phyloP scores from a whole-genome alignment of 208 protist genomes.

The Herpetomonas tarakana region DNA sequence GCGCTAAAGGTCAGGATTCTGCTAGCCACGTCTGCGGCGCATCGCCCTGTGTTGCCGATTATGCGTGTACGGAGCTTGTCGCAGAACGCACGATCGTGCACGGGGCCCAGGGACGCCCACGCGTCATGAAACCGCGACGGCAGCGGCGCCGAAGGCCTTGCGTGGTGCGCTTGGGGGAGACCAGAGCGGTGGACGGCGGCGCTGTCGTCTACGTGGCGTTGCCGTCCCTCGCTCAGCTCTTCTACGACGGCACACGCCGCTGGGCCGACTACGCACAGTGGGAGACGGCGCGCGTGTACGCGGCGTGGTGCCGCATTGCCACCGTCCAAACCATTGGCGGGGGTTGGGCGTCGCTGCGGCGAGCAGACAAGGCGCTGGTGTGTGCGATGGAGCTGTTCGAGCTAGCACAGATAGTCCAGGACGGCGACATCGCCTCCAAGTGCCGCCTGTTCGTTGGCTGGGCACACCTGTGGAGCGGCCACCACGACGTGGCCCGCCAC shows the following conservation, averaged over 20 bases:
- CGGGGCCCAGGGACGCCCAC: no score
- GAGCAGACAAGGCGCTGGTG: slow-evolving; percentile 45
- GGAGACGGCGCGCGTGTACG: slow-evolving; percentile 55
- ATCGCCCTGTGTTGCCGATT: no score
- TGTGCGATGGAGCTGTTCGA: slow-evolving; percentile 50
- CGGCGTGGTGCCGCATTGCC: slow-evolving; percentile 36
- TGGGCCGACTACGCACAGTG: slow-evolving; percentile 40
- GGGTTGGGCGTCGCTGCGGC: slow-evolving; percentile 72
- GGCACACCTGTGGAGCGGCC: slow-evolving; percentile 63
- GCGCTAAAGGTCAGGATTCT: no score
- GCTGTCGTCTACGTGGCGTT: slow-evolving; percentile 24
- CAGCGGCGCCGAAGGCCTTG: slow-evolving; percentile 2
- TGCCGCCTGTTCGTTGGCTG: slow-evolving; percentile 73
- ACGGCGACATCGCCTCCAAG: slow-evolving; percentile 44
- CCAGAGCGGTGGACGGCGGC: no score
- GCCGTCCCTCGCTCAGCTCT: slow-evolving; percentile 26
- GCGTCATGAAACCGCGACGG: neutral
- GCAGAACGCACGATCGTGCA: neutral
- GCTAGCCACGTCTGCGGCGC: no score
- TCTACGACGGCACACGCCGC: slow-evolving; percentile 28
- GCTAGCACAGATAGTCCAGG: slow-evolving; percentile 26
- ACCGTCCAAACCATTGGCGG: slow-evolving; percentile 65
- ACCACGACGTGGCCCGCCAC: slow-evolving; percentile 23
- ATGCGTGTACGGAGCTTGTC: neutral
- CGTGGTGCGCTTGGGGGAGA: neutral